phyloP scores from a whole-genome alignment of 176 grass and related monocot species.

The Carex scoparia region DNA sequence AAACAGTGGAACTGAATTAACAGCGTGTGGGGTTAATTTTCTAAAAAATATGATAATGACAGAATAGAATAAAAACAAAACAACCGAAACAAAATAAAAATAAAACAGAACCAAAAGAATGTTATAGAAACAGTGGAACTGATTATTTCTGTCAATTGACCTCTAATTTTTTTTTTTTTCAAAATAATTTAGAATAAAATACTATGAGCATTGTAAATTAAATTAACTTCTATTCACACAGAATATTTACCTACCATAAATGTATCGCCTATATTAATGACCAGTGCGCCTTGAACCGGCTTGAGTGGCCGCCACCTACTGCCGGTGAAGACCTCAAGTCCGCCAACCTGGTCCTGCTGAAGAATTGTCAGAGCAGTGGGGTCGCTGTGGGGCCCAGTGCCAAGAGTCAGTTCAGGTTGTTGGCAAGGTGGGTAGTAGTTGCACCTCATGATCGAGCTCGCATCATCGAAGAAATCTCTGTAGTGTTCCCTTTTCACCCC shows the following conservation, averaged over 20 bases:
- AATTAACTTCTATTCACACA: not conserved
- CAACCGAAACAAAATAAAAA: not conserved
- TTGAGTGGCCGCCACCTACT: slow-evolving; percentile 61
- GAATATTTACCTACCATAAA: slow-evolving; percentile 67
- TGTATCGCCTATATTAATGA: slow-evolving; percentile 94
- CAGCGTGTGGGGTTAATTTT: too few relatives aligned
- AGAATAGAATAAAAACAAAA: not conserved
- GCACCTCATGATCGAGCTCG: slow-evolving; percentile 79
- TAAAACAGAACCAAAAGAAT: not conserved
- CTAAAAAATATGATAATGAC: too few relatives aligned
- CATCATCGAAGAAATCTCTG: slow-evolving; percentile 75
- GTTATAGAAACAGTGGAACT: not conserved
- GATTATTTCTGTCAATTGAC: not conserved
- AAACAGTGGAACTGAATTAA: not conserved
- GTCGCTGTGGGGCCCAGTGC: slow-evolving; percentile 81
- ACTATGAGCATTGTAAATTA: too few relatives aligned
- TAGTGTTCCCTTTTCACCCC: slow-evolving; percentile 56
- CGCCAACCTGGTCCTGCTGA: slow-evolving; percentile 73
- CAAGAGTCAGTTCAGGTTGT: slow-evolving; percentile 80
- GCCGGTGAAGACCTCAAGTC: slow-evolving; percentile 78
- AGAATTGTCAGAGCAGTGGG: slow-evolving; percentile 90
- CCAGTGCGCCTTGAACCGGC: slow-evolving; percentile 60
- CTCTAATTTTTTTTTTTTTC: too few relatives aligned
- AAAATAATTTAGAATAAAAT: too few relatives aligned
- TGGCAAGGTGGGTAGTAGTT: slow-evolving; percentile 94